Evolutionary conservation across 2,329 filamentous ascomycete species (phyloP).

Genomic region (Nothophaeocryptopus gaeumannii): DNA sequence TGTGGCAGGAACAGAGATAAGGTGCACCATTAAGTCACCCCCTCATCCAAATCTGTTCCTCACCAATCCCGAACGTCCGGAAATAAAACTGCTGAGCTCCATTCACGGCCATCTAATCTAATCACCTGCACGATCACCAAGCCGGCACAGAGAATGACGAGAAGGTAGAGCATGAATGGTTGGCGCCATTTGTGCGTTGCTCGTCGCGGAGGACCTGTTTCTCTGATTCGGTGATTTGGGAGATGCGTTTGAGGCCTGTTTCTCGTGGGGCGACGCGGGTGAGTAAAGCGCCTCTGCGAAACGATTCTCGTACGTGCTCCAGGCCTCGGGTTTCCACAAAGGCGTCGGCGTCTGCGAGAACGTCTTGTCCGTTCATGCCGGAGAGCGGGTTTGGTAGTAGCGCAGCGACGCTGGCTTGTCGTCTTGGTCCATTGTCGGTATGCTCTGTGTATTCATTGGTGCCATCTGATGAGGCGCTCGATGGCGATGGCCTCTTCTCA

Average conservation of each 20-base stretch:
- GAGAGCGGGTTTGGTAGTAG: constrained; percentile 29
- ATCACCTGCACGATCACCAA: constrained; percentile 57
- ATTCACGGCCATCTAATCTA: constrained; percentile 53
- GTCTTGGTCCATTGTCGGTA: constrained; percentile 10
- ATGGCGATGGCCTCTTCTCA: constrained; percentile 16
- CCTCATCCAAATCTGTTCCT: constrained; percentile 32
- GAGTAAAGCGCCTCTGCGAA: constrained; percentile 28
- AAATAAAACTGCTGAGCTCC: constrained; percentile 34
- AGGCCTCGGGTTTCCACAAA: constrained; percentile 26
- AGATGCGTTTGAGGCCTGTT: constrained; percentile 24
- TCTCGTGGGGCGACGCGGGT: constrained; percentile 28
- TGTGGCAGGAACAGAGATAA: constrained; percentile 64
- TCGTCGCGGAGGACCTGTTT: constrained; percentile 58
- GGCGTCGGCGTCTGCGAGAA: constrained; percentile 27
- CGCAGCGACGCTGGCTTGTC: constrained; percentile 22
- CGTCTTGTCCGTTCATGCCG: constrained; percentile 29
- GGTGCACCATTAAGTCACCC: constrained; percentile 61
- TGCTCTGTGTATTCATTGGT: constrained; percentile 13
- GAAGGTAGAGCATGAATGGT: constrained; percentile 64
- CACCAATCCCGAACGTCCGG: constrained; percentile 26
- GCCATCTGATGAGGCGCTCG: constrained; percentile 15
- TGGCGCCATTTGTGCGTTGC: constrained; percentile 67
- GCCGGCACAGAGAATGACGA: constrained; percentile 45
- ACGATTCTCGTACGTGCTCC: constrained; percentile 22
- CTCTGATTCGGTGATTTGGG: constrained; percentile 58